These are phyloP conservation scores for Globisporangium viniferum DNA, from an alignment of 352 stramenopile genomes.

Conservation along the genomic window DNA sequence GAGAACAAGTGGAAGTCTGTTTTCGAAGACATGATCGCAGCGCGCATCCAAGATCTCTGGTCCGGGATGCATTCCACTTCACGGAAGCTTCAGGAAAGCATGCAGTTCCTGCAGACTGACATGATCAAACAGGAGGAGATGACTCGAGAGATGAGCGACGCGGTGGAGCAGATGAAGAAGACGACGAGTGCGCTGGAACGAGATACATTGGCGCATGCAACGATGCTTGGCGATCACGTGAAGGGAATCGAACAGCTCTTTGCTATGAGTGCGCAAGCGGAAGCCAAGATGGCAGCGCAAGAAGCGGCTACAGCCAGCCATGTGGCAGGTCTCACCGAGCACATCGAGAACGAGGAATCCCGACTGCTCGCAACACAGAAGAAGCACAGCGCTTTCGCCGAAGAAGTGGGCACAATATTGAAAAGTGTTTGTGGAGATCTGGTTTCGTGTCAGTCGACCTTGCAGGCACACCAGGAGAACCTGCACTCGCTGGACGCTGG, in stretches of 20 bases:
- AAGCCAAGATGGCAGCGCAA: slow-evolving; percentile 22
- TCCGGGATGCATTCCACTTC: slow-evolving; percentile 34
- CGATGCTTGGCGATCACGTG: slow-evolving; percentile 21
- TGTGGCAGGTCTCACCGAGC: slow-evolving; percentile 20
- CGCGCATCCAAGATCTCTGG: slow-evolving; percentile 59
- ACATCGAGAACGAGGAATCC: slow-evolving; percentile 23
- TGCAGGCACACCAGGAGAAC: slow-evolving; percentile 33
- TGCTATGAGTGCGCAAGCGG: slow-evolving; percentile 22
- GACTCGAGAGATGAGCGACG: slow-evolving; percentile 27
- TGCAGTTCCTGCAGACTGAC: slow-evolving; percentile 42
- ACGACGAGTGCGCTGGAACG: slow-evolving; percentile 20
- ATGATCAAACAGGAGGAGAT: slow-evolving; percentile 46
- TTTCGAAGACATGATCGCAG: slow-evolving; percentile 43
- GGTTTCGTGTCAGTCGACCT: slow-evolving; percentile 19
- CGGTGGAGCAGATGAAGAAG: slow-evolving; percentile 26
- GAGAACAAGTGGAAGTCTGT: slow-evolving; percentile 61
- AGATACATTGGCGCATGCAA: slow-evolving; percentile 19
- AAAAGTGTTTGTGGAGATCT: slow-evolving; percentile 27
- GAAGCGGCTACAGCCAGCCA: slow-evolving; percentile 20
- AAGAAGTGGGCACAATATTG: slow-evolving; percentile 31
- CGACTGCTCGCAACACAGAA: slow-evolving; percentile 18
- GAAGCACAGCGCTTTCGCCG: slow-evolving; percentile 24
- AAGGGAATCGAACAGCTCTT: slow-evolving; percentile 36
- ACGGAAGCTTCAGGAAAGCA: slow-evolving; percentile 31
- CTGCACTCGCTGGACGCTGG: slow-evolving; percentile 29